Evolutionary conservation across 768 basidiomycete genomes (phyloP), one percentile per base, ranked within the genome.

Genomic region (Thelephora aurantiotincta): DNA sequence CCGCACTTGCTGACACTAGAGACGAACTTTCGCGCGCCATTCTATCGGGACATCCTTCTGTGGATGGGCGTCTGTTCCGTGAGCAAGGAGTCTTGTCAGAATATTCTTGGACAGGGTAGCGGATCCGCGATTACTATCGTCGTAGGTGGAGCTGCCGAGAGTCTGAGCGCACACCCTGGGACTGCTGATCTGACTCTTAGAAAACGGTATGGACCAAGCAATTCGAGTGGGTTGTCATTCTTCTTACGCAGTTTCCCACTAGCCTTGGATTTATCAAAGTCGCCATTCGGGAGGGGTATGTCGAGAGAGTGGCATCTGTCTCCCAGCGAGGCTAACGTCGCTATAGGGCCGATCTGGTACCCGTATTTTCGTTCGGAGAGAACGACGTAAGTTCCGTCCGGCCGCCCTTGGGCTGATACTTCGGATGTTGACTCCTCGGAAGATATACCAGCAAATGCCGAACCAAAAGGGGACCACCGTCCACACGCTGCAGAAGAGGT

Each of bases 351-450:
- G 90, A 93, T 57, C 70, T 99, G 11, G 96, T 99, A 0, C 96
- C 96, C 0, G 93, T 97, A 2, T 98, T 99, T 59, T 93, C 90
- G 5, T 99, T 99, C 56, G 96, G 96, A 11, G 96, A 99, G 69
- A 98, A 98, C 60, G 96, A 98, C 62, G 93, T 93, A 51, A 58
- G 77, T 71, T 7, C 36, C 26, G 9, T 43, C 11, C 33, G 23
- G n/a, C 13, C 23, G 23, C 18, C 36, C 23, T 45, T 6, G 13
- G 49, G 23, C 46, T 52, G 51, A 45, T 44, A 11, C 20, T 22
- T 35, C 14, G 16, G 30, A 18, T 2, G 26, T 35, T 9, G 20
- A 11, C 18, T 33, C 3, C 18, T 33, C n/a, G 19, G 5, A 57
- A 97, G 92, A 96, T 99, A 45, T 99, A 89, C 57, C 74, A 93